Percentiles rank a stretch among this genome's conserved stretches.
Conservation (phyloP, 495 filamentous ascomycete genomes). For the Daldinia grandis region DNA sequence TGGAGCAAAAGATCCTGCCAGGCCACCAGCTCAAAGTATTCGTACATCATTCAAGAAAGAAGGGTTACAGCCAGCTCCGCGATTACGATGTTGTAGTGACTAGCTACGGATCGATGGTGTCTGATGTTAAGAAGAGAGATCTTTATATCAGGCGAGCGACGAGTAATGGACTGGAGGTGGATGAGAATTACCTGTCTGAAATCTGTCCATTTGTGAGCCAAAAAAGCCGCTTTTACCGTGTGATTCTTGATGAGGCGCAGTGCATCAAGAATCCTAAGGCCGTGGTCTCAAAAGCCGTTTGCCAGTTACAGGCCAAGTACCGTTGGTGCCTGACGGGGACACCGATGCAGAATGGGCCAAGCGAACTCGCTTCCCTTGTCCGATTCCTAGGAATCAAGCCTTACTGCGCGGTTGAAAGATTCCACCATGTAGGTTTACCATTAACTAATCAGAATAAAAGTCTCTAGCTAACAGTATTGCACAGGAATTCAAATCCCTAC, state of each 20-base stretch:
- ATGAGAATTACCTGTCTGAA: conserved; percentile 5
- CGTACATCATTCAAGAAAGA: conserved; percentile 67
- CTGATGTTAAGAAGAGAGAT: conserved; percentile 67
- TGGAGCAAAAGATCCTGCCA: conserved; percentile 74
- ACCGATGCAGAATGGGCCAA: conserved; percentile 90
- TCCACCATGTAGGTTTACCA: conserved; percentile 50
- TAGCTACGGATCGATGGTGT: conserved; percentile 81
- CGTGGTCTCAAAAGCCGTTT: conserved; percentile 69
- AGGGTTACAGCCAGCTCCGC: conserved; percentile 56
- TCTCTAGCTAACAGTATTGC: conserved; percentile 23
- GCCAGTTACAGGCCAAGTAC: conserved; percentile 66
- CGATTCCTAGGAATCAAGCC: conserved; percentile 82
- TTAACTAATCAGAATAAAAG: neutral
- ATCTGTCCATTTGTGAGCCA: conserved; percentile 65
- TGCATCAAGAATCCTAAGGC: conserved; percentile 88
- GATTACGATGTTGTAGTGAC: conserved; percentile 87
- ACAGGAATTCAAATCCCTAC: conserved; percentile 42
- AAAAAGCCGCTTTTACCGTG: conserved; percentile 74
- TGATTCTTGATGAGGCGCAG: conserved; percentile 94
- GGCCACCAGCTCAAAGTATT: conserved; percentile 74
- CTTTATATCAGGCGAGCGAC: conserved; percentile 19
- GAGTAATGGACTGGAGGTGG: conserved; percentile 13
- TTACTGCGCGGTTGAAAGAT: conserved; percentile 69
- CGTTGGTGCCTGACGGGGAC: conserved; percentile 93
- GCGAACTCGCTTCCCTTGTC: conserved; percentile 81